Conservation (phyloP, 768 basidiomycete genomes). For the Leccinum broughii region DNA sequence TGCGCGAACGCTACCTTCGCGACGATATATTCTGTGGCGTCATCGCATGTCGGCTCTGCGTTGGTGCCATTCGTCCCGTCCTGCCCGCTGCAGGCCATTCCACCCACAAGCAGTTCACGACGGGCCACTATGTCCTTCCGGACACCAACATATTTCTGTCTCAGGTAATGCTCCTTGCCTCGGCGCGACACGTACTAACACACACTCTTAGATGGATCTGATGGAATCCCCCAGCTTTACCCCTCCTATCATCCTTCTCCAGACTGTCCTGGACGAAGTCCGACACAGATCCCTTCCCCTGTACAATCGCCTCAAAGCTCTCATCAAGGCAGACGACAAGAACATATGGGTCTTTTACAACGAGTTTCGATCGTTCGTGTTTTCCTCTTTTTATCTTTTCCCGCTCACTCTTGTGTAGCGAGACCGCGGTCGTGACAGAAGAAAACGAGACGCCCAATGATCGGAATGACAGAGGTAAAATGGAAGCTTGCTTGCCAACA, state of each 20-base stretch:
- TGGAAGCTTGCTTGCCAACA: background rate
- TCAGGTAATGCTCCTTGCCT: slow-evolving; percentile 47
- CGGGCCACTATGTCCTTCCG: slow-evolving; percentile 82
- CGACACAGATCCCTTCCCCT: slow-evolving; percentile 90
- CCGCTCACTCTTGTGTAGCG: slow-evolving; percentile 42
- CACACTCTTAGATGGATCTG: slow-evolving; percentile 78
- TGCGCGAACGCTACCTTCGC: slow-evolving; percentile 91
- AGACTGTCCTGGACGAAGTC: slow-evolving; percentile 96
- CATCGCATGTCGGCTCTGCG: slow-evolving; percentile 64
- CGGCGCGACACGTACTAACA: slow-evolving; percentile 3
- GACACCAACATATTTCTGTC: slow-evolving; percentile 95
- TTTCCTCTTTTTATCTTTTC: background rate
- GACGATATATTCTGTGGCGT: slow-evolving; percentile 91
- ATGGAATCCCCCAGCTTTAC: slow-evolving; percentile 75
- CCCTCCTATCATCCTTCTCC: slow-evolving; percentile 84
- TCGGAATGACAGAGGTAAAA: slow-evolving; percentile 84
- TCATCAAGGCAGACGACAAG: slow-evolving; percentile 85
- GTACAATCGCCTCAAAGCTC: slow-evolving; percentile 86
- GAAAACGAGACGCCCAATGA: slow-evolving; percentile 89
- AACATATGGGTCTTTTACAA: slow-evolving; percentile 85
- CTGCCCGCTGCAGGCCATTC: slow-evolving; percentile 63
- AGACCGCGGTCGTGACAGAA: slow-evolving; percentile 77
- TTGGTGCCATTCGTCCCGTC: slow-evolving; percentile 37
- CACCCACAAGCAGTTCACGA: slow-evolving; percentile 54
- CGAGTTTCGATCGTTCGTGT: slow-evolving; percentile 75